These are phyloP conservation scores for Phlyctochytrium bullatum DNA, from an alignment of 192 early-diverging fungal genomes.

Conservation along the genomic window DNA sequence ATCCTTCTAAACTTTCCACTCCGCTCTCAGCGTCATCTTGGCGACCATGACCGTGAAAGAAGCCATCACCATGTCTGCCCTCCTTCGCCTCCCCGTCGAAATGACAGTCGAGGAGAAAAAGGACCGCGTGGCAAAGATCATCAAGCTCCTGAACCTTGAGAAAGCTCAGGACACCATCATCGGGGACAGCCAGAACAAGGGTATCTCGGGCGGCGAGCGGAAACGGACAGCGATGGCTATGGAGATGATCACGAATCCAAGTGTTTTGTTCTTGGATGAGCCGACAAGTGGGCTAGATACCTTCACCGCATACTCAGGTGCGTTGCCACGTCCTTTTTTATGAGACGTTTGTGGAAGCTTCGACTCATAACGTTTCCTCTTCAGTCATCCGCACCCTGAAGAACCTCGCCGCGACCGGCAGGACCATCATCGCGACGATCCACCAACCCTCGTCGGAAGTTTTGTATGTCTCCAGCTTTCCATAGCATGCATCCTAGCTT, in stretches of 20 bases:
- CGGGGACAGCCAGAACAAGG: conserved; percentile 60
- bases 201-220: conserved; percentile 72
- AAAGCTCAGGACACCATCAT: conserved; percentile 69
- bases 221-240: conserved; percentile 74
- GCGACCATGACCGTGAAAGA: conserved; percentile 73
- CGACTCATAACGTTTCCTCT: neutral
- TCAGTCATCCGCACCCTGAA: conserved; percentile 46
- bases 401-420: conserved; percentile 45
- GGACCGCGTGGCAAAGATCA: conserved; percentile 48
- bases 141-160: conserved; percentile 60
- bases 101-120: conserved; percentile 39
- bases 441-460: conserved; percentile 61
- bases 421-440: conserved; percentile 39
- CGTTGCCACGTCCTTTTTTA: neutral
- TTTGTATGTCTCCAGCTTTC: conserved; percentile 25
- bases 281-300: conserved; percentile 66
- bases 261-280: conserved; percentile 66
- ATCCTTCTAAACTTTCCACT: neutral
- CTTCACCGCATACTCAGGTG: conserved; percentile 45
- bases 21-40: conserved; percentile 41
- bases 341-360: neutral
- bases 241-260: conserved; percentile 66
- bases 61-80: conserved; percentile 70
- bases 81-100: conserved; percentile 46
- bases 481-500: neutral